Conservation (phyloP, 2,329 filamentous ascomycete species). For the Pseudonectria foliicola region DNA sequence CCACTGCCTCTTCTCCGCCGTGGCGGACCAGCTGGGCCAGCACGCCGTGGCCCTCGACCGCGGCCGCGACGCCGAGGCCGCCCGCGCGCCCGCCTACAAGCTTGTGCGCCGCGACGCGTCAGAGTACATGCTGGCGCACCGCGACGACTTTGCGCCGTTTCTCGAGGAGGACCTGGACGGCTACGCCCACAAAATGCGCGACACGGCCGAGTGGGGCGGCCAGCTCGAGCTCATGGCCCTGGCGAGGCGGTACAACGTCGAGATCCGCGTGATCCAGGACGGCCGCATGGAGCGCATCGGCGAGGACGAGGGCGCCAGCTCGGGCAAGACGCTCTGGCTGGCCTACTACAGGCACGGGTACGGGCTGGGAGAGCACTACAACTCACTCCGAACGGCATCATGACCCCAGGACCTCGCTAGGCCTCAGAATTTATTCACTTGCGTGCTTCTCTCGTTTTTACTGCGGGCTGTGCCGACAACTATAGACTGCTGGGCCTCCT, state of each 20-base stretch:
- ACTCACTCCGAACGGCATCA: slow-evolving; percentile 59
- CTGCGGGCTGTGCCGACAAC: neutral
- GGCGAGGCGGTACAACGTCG: slow-evolving; percentile 69
- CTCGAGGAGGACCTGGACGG: slow-evolving; percentile 69
- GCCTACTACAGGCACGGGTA: slow-evolving; percentile 94
- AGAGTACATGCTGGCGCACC: slow-evolving; percentile 65
- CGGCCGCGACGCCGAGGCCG: slow-evolving; percentile 2
- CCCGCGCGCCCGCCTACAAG: slow-evolving; percentile 48
- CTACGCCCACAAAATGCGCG: slow-evolving; percentile 69
- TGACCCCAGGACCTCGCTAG: neutral
- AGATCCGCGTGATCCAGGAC: slow-evolving; percentile 81
- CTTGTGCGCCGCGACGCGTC: slow-evolving; percentile 65
- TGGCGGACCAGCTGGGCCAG: slow-evolving; percentile 72
- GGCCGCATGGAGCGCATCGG: slow-evolving; percentile 71
- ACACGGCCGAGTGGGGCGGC: slow-evolving; percentile 94
- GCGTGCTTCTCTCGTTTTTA: neutral
- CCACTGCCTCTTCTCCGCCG: slow-evolving; percentile 87
- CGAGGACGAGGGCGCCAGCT: slow-evolving; percentile 37
- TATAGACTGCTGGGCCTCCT: slow-evolving; percentile 4
- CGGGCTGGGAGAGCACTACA: slow-evolving; percentile 94
- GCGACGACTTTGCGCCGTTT: slow-evolving; percentile 79
- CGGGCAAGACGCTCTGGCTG: slow-evolving; percentile 64
- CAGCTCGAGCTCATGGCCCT: slow-evolving; percentile 85
- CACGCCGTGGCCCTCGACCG: slow-evolving; percentile 37
- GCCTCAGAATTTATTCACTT: neutral